Conservation (phyloP, 176 grass and related monocot species). For the Rhynchospora pubera region DNA sequence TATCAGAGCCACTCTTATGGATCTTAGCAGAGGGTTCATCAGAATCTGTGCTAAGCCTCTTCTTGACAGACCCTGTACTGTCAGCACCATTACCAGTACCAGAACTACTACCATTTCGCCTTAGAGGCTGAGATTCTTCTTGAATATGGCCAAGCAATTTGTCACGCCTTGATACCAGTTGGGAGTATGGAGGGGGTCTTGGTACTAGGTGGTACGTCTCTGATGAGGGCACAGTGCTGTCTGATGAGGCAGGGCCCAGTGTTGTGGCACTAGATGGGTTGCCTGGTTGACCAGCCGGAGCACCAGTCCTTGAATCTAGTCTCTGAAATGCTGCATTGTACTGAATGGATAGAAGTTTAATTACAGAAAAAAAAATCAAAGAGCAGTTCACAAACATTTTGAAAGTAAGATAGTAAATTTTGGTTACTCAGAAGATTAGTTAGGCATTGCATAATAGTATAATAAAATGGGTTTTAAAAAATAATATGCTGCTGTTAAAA, state of each 20-base stretch:
- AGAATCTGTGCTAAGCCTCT: constrained; percentile 49
- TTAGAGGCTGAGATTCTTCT: constrained; percentile 52
- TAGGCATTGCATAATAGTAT: neutral
- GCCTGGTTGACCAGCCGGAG: constrained; percentile 38
- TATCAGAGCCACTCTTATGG: constrained; percentile 57
- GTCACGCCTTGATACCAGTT: constrained; percentile 80
- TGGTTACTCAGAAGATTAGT: neutral
- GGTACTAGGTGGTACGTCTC: constrained; percentile 57
- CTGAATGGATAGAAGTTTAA: constrained; percentile 31
- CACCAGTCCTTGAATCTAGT: constrained; percentile 52
- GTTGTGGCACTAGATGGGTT: constrained; percentile 33
- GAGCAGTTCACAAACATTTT: neutral
- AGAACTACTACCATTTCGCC: constrained; percentile 77
- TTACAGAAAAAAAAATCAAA: neutral
- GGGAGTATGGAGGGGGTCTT: constrained; percentile 58
- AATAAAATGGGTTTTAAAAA: neutral
- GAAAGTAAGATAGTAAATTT: no score
- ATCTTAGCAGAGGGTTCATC: constrained; percentile 48
- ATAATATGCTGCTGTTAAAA: neutral
- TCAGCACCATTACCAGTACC: constrained; percentile 32
- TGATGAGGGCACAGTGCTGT: constrained; percentile 45
- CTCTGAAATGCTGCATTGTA: constrained; percentile 71
- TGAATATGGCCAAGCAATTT: constrained; percentile 68
- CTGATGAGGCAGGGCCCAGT: constrained; percentile 28
- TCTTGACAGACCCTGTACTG: constrained; percentile 35